Evolutionary conservation across 371 early-diverging fungal genomes (phyloP).

Genomic region (Mucor irregularis): DNA sequence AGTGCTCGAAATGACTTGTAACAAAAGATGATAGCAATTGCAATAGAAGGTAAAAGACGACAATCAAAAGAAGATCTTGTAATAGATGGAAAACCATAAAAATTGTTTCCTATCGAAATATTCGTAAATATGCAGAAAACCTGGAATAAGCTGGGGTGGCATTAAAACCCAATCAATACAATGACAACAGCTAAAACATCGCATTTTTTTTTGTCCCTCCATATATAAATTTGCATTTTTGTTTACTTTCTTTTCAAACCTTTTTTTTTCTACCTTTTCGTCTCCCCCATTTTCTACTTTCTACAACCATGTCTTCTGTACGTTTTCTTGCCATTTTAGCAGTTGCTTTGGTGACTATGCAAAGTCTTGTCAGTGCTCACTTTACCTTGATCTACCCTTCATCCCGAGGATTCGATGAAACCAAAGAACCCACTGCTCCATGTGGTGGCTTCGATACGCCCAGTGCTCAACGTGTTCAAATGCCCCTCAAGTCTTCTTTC

Average conservation of each 20-base stretch:
- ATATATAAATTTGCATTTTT: too few species aligned
- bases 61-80: too few species aligned
- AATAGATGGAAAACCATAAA: too few species aligned
- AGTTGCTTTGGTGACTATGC: constrained; percentile 2
- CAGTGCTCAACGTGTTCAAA: constrained; percentile 27
- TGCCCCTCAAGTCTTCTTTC: constrained; percentile 48
- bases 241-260: too few species aligned
- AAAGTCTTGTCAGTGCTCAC: constrained; percentile 33
- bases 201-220: not conserved
- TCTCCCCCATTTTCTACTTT: not conserved
- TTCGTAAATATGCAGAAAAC: too few species aligned
- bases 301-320: not conserved
- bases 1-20: too few species aligned
- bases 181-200: not conserved
- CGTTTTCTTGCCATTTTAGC: not conserved
- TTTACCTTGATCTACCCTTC: constrained; percentile 51
- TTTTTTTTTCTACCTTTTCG: not conserved
- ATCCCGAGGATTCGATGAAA: constrained; percentile 53
- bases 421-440: constrained; percentile 47
- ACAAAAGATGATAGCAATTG: too few species aligned
- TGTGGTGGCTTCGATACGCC: constrained; percentile 51
- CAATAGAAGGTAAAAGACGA: too few species aligned
- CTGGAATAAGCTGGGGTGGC: too few species aligned
- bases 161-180: not conserved
- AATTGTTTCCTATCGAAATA: too few species aligned